A percentile compares a stretch with the other conserved stretches of the same genome.
Conservation (phyloP, 306 rosid genomes). For the Arachis stenosperma region DNA sequence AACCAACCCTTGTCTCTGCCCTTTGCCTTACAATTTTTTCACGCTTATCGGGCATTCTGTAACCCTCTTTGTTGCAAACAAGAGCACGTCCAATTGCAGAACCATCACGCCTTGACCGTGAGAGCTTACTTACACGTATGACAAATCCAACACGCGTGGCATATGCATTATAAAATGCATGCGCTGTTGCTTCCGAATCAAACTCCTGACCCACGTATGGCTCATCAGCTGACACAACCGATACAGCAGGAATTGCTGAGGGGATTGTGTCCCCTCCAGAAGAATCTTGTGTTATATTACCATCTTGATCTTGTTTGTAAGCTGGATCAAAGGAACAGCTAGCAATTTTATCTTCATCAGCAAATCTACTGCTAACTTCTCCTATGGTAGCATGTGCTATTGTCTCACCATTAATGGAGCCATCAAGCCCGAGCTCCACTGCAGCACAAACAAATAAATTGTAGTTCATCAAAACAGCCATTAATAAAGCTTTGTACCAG, state of each 20-base stretch:
- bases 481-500: not conserved
- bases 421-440: slow-evolving; percentile 87
- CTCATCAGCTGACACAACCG: slow-evolving; percentile 62
- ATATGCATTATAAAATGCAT: slow-evolving; percentile 90
- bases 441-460: slow-evolving; percentile 42
- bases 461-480: not conserved
- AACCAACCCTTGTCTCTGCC: slow-evolving; percentile 96
- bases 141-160: slow-evolving; percentile 81
- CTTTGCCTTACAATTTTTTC: slow-evolving; percentile 95
- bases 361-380: slow-evolving; percentile 47
- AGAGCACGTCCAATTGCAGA: slow-evolving; percentile 94
- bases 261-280: slow-evolving; percentile 56
- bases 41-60: slow-evolving; percentile 96
- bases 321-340: slow-evolving; percentile 67
- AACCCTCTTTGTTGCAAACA: slow-evolving; percentile 98
- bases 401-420: slow-evolving; percentile 53
- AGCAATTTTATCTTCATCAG: slow-evolving; percentile 68
- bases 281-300: slow-evolving; percentile 55
- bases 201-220: slow-evolving; percentile 96
- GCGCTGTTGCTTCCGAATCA: slow-evolving; percentile 90
- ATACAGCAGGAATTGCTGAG: slow-evolving; percentile 56
- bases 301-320: slow-evolving; percentile 57
- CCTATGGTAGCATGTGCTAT: slow-evolving; percentile 52
- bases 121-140: slow-evolving; percentile 94
- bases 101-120: slow-evolving; percentile 96